Base-by-base conservation (phyloP, 371 early-diverging fungal genomes). In the Mucor sp. region DNA sequence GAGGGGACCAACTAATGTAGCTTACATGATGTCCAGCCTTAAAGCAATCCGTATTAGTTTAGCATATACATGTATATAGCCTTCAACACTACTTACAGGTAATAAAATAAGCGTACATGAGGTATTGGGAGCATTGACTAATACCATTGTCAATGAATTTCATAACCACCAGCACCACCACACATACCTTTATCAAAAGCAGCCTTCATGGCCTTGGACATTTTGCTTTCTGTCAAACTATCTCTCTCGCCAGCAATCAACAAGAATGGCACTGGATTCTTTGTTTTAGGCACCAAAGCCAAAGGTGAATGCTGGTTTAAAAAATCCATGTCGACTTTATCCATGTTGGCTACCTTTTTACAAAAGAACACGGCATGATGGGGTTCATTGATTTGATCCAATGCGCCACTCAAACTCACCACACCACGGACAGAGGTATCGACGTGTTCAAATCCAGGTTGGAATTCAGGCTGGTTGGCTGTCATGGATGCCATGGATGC, bases 371-470 rank as follows among this genome's bases (percentile, higher is more conserved):
- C 48, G n/a, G 75, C 72, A 9, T 57, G 48, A 21, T 60, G 64
- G 17, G 60, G 30, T 7, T 74, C 64, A 32, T 56, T 63, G n/a
- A 67, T 37, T 17, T 85, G 19, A 59, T 89, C 86, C 44, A 89
- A 53, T 14, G 63, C 64, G 25, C 84, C 89, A 65, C 79, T 87
- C 6, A 84, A 50, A 32, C 74, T 69, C 15, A 87, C 66, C 4
- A 85, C 83, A 19, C 85, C 89, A 58, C 84, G 85, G 0, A 92
- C 86, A 30, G 82, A 70, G 0, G 91, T 91, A 70, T 93, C 91
- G 1, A 88, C 85, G 4, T 72, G 35, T 60, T 92, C 93, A 66
- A 91, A 93, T 23, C 90, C 90, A 35, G 88, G 87, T 61, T 93
- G 93, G 58, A 81, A 91, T 60, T 80, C 67, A 6, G 83, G 77